Base-by-base conservation (phyloP, 2,329 filamentous ascomycete species). In the Fusarium vanettenii region DNA sequence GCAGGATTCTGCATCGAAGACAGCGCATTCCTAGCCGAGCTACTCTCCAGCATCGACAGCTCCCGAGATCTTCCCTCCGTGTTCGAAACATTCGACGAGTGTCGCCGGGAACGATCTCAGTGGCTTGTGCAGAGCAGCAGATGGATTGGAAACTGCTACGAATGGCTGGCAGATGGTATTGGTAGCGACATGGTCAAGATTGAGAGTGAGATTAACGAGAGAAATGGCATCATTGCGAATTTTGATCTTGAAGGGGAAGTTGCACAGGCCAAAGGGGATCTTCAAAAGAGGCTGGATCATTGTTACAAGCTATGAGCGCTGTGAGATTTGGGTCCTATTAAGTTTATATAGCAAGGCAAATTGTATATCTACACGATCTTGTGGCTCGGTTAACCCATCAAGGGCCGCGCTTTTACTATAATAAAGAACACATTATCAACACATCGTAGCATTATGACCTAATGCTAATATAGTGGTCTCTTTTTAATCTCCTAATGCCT, bases 1-100 rank as follows among this genome's bases (percentile, higher is more conserved):
- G 87, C 88, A 0, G 89, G 88, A 2, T 86, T 91, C 75, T 89
- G 87, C 2, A 87, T 92, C 66, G 88, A 90, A 72, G 89, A 91
- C 67, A 76, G 73, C 45, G 73, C 73, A 2, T 80, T 86, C 3
- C 76, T 87, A 2, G 84, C 85, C 0, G 82, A 85, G 4, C 77
- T 91, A 0, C 80, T 92, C 0, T 85, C 83, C 1, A 82, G 87
- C 37, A 81, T 86, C 3, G 67, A 72, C 0, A 79, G 71, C 0
- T 69, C 74, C 0, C 66, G 75, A 0, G 83, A 87, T 9, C 33
- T 76, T 0, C 62, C 74, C 22, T 20, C 57, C 0, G 66, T 45
- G 1, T 76, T 76, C 27, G 82, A 81, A 0, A 89, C 83, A 0
- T 89, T 91, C 55, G 80, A 81, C n/a, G 85, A 85, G 0, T 91